These are phyloP conservation scores for Nothopassalora personata DNA, from an alignment of 2,329 filamentous ascomycete species.

Conservation along the genomic window DNA sequence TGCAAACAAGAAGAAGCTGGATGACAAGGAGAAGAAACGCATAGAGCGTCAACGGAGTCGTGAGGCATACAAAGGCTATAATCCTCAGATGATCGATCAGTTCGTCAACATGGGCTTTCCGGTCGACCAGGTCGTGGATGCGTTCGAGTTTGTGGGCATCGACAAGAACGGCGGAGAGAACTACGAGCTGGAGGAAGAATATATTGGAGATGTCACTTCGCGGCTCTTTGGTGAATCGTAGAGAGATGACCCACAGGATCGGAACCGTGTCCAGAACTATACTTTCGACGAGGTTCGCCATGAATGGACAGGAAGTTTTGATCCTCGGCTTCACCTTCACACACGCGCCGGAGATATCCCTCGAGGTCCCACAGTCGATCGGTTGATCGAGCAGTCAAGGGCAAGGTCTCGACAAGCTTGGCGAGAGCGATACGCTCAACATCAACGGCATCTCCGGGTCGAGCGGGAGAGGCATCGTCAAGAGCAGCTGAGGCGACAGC, in stretches of 20 bases:
- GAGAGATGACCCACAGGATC: neutral
- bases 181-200: slow-evolving; percentile 82
- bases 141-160: slow-evolving; percentile 76
- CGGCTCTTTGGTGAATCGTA: slow-evolving; percentile 73
- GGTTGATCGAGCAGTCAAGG: too few species aligned
- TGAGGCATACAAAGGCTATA: slow-evolving; percentile 74
- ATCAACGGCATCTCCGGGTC: too few species aligned
- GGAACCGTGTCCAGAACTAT: neutral
- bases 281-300: slow-evolving; percentile 14
- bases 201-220: slow-evolving; percentile 85
- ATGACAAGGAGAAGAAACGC: slow-evolving; percentile 50
- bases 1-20: slow-evolving; percentile 46
- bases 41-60: slow-evolving; percentile 47
- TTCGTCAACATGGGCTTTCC: slow-evolving; percentile 92
- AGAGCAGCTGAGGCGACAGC: too few species aligned
- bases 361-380: too few species aligned
- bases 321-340: too few species aligned
- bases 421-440: too few species aligned
- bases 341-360: too few species aligned
- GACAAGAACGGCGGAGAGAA: slow-evolving; percentile 71
- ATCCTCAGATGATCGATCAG: slow-evolving; percentile 71
- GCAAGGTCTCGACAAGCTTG: too few species aligned
- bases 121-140: slow-evolving; percentile 76
- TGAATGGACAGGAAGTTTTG: neutral
- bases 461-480: too few species aligned